Base-by-base conservation (phyloP, 2,329 filamentous ascomycete species). In the Pseudogymnoascus sp. region DNA sequence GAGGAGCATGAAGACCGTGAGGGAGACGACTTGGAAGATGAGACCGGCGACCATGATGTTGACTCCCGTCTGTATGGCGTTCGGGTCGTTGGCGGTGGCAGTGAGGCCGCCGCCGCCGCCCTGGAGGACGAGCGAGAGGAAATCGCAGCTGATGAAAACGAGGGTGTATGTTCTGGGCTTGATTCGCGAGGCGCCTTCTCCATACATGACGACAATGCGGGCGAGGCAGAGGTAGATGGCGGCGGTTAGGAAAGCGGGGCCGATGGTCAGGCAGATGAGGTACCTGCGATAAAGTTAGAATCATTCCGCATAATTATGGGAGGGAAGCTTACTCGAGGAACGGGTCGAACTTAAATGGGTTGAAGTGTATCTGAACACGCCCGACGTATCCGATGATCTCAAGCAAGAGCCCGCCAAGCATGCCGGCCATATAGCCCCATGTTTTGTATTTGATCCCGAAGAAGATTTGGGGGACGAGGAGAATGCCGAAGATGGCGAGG, bases 161-260 rank as follows among this genome's bases (percentile, higher is more conserved):
- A 79, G 75, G 2, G 82, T 82, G 70, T 83, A 84, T 68, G 77
- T 76, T 14, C 70, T 71, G 16, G 82, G 79, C 3, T 75, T 75
- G 63, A 85, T 68, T 66, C 80, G 79, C 14, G 82, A 84, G 61
- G 82, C 75, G 36, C 66, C 49, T 6, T 82, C 78, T 71, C 75
- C 77, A 64, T 84, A 75, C 55, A 77, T 72, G 36, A 82, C 73
- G 63, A 80, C 77, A 66, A 83, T 72, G 75, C 86, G 83, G 72
- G 85, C 84, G 64, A 87, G 80, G 3, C 82, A 85, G 23, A 88
- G 80, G 75, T 87, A 88, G 72, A 87, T 81, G 69, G 78, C 80
- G 66, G 84, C 82, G 72, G 83, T 84, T 72, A 86, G 76, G 63
- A 87, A 78, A 33, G 84, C 83, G 5, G 69, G 68, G 2, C 68